phyloP scores from a whole-genome alignment of 164 flowering plant species.

The Nymphaea thermarum region DNA sequence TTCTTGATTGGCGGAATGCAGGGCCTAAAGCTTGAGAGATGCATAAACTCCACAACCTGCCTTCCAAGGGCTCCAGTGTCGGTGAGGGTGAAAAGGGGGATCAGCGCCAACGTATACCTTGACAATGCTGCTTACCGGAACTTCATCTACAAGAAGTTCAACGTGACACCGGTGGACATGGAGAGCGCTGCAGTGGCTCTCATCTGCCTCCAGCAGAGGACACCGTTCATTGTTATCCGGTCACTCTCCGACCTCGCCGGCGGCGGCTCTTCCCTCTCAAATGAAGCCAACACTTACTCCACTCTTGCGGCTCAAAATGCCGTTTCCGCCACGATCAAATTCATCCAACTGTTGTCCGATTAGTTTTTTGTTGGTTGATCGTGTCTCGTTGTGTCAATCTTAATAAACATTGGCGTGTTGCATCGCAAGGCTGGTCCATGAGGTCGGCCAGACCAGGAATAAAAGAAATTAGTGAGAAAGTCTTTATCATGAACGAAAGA shows the following conservation, averaged over 20 bases:
- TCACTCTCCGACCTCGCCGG: slow-evolving; percentile 28
- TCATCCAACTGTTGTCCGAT: not conserved
- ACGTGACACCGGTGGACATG: slow-evolving; percentile 27
- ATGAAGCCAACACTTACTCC: slow-evolving; percentile 8
- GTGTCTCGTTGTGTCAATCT: too few relatives aligned
- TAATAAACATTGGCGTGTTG: too few relatives aligned
- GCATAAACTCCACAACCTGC: slow-evolving; percentile 11
- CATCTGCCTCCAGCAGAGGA: slow-evolving; percentile 17
- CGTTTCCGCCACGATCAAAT: too few relatives aligned
- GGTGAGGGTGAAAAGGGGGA: slow-evolving; percentile 18
- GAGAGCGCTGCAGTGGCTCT: slow-evolving; percentile 32
- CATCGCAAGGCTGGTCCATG: too few relatives aligned
- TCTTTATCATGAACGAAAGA: too few relatives aligned
- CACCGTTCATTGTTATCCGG: slow-evolving; percentile 25
- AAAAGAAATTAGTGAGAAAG: too few relatives aligned
- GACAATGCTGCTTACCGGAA: slow-evolving; percentile 27
- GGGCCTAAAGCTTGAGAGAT: too few relatives aligned
- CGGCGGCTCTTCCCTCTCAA: slow-evolving; percentile 5
- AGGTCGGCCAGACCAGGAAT: too few relatives aligned
- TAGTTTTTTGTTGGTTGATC: too few relatives aligned
- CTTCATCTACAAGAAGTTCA: slow-evolving; percentile 20
- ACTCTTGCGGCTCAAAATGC: too few relatives aligned
- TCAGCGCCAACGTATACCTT: slow-evolving; percentile 20
- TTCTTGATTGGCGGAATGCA: too few relatives aligned
- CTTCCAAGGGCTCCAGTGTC: slow-evolving; percentile 19